These are phyloP conservation scores for Fusarium scirpi DNA, from an alignment of 2,329 filamentous ascomycete species.

Conservation along the genomic window DNA sequence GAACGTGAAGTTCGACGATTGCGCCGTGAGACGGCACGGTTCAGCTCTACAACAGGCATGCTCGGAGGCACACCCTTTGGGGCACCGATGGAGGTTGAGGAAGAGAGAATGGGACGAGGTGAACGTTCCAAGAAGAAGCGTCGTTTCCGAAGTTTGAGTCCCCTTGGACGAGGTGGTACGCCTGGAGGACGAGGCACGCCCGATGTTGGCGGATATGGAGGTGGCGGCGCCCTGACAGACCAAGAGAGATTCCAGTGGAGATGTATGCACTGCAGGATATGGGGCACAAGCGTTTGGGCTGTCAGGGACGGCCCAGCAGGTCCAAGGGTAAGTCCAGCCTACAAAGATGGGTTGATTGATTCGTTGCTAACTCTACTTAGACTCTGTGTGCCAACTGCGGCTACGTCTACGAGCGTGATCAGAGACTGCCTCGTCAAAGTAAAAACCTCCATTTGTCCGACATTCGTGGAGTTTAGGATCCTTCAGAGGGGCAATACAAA, in stretches of 20 bases:
- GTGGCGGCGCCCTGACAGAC: constrained; percentile 76
- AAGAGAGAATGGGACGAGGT: constrained; percentile 90
- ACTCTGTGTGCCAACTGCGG: constrained; percentile 95
- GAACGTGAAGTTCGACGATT: constrained; percentile 90
- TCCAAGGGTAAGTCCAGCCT: constrained; percentile 73
- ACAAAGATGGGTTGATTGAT: neutral
- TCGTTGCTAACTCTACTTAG: constrained; percentile 56
- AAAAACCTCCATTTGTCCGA: constrained; percentile 56
- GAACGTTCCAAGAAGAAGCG: constrained; percentile 96
- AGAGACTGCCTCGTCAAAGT: constrained; percentile 74
- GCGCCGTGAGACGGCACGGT: constrained; percentile 89
- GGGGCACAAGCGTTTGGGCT: constrained; percentile 93
- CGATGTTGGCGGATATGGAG: constrained; percentile 80
- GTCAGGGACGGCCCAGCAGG: constrained; percentile 91
- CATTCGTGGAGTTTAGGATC: constrained; percentile 49
- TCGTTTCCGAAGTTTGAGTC: constrained; percentile 88
- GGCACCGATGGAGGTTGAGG: constrained; percentile 67
- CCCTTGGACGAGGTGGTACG: constrained; percentile 72
- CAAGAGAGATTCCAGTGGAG: constrained; percentile 86
- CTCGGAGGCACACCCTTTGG: constrained; percentile 77
- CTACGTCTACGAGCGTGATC: constrained; percentile 87
- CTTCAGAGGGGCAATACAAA: constrained; percentile 37
- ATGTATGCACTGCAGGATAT: constrained; percentile 87
- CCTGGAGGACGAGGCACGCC: constrained; percentile 82
- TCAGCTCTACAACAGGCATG: constrained; percentile 88